Base-by-base conservation (phyloP, 441 rosid species). In the Erodium trifolium region DNA sequence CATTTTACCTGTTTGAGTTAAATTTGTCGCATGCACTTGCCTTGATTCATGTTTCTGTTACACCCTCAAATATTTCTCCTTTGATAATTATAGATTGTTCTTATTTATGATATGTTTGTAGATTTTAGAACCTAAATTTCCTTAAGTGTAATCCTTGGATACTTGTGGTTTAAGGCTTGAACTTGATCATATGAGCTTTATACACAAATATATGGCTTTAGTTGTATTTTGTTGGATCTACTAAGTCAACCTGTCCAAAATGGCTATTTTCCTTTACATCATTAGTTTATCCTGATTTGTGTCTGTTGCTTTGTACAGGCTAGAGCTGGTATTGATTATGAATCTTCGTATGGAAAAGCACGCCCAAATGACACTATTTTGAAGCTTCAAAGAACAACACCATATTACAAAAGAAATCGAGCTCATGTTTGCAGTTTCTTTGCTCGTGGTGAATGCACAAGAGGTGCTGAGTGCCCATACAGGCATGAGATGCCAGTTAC, bases 391-490 rank as follows among this genome's bases (percentile, higher is more conserved):
- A 84, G 98, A 49, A 93, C 98, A 65, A 82, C 91, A 11, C 97
- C 97, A 4, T 93, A 91, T 75, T 91, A 88, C 75, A 91, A 93
- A 77, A 80, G 98, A 72, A 93, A 93, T 41, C 70, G 91, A 72
- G 96, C 98, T 35, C 98, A 91, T 82, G 84, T 93, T 76, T 93
- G 98, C 82, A 93, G 96, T 83, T 91, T 91, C 80, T 93, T 75
- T 67, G 84, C 88, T 45, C 84, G 97, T 34, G 97, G 98, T 64
- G 97, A 93, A 78, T 93, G 98, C 74, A 89, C 93, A 45, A 82
- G 98, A 82, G 99, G 99, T 74, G 88, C 85, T 4, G 97, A 93
- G 74, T 93, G 99, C 77, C 99, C 96, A 67, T 93, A 91, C 67
- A 79, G 97, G 75, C 97, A 91, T 66, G 97, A 93, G 86, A 93